These are phyloP conservation scores for Olyra latifolia DNA, from an alignment of 176 grass and related monocot species.

Conservation along the genomic window DNA sequence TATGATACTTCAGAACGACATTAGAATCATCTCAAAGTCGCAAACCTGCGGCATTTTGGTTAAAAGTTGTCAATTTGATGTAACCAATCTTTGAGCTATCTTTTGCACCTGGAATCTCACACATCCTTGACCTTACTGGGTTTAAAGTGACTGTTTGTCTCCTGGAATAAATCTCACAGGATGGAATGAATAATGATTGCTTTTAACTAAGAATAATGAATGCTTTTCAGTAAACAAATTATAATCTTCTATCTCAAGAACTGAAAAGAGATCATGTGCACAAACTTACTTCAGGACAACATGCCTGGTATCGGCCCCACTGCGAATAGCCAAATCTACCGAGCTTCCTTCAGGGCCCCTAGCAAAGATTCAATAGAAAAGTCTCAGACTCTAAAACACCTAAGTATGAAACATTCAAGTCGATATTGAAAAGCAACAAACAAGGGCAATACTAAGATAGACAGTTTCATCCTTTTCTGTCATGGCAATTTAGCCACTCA, in stretches of 20 bases:
- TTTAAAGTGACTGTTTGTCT: conserved; percentile 78
- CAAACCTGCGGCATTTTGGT: conserved; percentile 94
- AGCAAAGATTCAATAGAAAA: conserved; percentile 10
- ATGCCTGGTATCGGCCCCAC: conserved; percentile 58
- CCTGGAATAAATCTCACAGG: conserved; percentile 42
- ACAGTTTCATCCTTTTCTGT: conserved; percentile 4
- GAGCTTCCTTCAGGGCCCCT: conserved; percentile 92
- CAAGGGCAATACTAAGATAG: background rate
- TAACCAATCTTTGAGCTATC: conserved; percentile 83
- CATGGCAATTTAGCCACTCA: background rate
- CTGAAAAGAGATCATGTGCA: background rate
- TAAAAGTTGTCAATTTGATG: conserved; percentile 99
- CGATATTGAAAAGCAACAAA: background rate
- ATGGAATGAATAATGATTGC: background rate
- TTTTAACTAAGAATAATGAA: background rate
- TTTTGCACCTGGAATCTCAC: conserved; percentile 74
- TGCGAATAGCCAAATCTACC: conserved; percentile 77
- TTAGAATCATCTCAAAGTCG: background rate
- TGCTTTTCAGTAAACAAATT: background rate
- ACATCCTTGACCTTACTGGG: conserved; percentile 83
- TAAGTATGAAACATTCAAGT: background rate
- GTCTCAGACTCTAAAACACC: background rate
- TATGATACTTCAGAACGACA: background rate
- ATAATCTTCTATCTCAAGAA: background rate
- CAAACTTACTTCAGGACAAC: conserved; percentile 66